Percentiles rank a stretch among this genome's conserved stretches.
phyloP scores from a whole-genome alignment of 176 grass and related monocot species.

The Musa acuminata region DNA sequence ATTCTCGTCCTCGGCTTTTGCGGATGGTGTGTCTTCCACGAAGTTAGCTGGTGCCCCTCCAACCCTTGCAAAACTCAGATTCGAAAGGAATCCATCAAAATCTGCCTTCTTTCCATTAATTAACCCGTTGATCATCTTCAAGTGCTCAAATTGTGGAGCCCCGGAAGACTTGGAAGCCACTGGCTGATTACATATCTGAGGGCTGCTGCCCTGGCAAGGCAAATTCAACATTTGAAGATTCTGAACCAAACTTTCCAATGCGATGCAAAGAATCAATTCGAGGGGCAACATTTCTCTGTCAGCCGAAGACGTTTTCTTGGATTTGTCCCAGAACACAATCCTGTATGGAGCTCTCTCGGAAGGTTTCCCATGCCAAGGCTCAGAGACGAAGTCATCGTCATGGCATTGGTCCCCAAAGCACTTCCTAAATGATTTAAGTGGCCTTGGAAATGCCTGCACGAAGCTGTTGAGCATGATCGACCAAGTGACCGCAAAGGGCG shows the following conservation, averaged over 20 bases:
- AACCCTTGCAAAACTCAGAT: constrained; percentile 63
- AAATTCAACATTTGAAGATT: constrained; percentile 46
- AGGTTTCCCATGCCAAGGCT: not conserved
- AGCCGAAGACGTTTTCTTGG: constrained; percentile 8
- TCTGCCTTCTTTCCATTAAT: constrained; percentile 62
- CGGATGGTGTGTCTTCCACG: constrained; percentile 23
- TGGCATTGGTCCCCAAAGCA: constrained; percentile 42
- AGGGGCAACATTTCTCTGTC: constrained; percentile 25
- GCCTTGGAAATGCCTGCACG: constrained; percentile 41
- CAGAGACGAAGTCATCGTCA: constrained; percentile 8
- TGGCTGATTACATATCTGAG: constrained; percentile 16
- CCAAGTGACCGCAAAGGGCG: constrained; percentile 42
- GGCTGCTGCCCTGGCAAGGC: constrained; percentile 29
- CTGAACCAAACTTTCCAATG: constrained; percentile 52
- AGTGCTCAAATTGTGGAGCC: constrained; percentile 23
- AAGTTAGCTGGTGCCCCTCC: constrained; percentile 30
- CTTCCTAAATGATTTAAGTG: constrained; percentile 51
- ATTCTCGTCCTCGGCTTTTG: constrained; percentile 26
- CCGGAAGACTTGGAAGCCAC: constrained; percentile 6
- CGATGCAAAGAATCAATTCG: constrained; percentile 66
- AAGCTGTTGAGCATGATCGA: constrained; percentile 44
- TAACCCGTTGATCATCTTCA: constrained; percentile 38
- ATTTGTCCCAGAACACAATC: constrained; percentile 21
- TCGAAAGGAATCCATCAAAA: constrained; percentile 81
- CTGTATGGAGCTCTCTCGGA: not conserved